Conservation (phyloP, 768 basidiomycete genomes). For the Calocybe cyanea region DNA sequence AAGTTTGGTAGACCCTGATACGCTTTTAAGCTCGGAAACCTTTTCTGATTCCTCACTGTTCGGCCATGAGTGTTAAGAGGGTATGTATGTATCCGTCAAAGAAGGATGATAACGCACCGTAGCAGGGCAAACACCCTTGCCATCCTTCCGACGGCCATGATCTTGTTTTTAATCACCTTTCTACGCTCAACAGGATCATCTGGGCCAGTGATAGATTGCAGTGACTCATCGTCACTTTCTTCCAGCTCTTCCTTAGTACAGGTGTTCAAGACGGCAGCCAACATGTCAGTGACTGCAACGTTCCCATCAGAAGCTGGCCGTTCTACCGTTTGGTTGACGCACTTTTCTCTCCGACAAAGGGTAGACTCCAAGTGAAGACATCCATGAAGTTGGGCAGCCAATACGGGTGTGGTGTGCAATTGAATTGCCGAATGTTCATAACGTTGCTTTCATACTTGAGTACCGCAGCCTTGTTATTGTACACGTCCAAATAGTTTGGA, state of each 20-base stretch:
- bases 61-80: neutral
- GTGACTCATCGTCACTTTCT: slow-evolving; percentile 63
- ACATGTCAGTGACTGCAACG: slow-evolving; percentile 92
- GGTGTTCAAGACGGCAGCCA: slow-evolving; percentile 93
- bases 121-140: slow-evolving; percentile 93
- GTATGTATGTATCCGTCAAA: neutral
- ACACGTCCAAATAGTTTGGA: slow-evolving; percentile 97
- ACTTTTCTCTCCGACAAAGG: slow-evolving; percentile 99
- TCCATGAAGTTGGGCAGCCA: slow-evolving; percentile 99
- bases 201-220: slow-evolving; percentile 36
- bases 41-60: slow-evolving; percentile 94
- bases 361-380: slow-evolving; percentile 97
- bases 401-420: slow-evolving; percentile 92
- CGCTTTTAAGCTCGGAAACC: slow-evolving; percentile 93
- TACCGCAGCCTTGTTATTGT: slow-evolving; percentile 98
- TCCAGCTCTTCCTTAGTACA: slow-evolving; percentile 97
- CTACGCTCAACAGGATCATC: slow-evolving; percentile 67
- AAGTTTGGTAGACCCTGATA: slow-evolving; percentile 71
- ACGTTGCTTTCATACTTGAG: slow-evolving; percentile 99
- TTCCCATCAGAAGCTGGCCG: neutral
- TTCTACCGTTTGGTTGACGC: slow-evolving; percentile 21
- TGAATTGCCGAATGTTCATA: slow-evolving; percentile 98
- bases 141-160: slow-evolving; percentile 96
- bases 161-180: slow-evolving; percentile 96
- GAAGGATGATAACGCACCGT: slow-evolving; percentile 52